Percentiles rank a stretch among this genome's conserved stretches.
phyloP scores from a whole-genome alignment of 2,329 filamentous ascomycete genomes.

The Talaromyces pinophilus region DNA sequence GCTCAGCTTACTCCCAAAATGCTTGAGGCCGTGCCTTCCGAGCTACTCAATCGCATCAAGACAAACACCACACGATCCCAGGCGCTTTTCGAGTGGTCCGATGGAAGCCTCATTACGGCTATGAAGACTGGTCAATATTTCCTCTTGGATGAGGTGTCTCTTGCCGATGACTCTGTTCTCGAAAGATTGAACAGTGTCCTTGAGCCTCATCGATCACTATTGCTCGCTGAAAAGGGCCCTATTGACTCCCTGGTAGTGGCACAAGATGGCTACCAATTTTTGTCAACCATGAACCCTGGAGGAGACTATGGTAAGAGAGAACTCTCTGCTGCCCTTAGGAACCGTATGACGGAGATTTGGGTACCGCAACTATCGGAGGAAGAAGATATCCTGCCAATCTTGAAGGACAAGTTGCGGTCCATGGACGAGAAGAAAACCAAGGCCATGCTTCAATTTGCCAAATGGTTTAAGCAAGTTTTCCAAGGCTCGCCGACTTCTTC shows the following conservation, averaged over 20 bases:
- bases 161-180: slow-evolving; percentile 95
- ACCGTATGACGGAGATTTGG: slow-evolving; percentile 99
- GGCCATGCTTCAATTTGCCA: slow-evolving; percentile 79
- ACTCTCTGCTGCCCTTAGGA: slow-evolving; percentile 88
- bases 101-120: slow-evolving; percentile 88
- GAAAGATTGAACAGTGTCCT: slow-evolving; percentile 96
- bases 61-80: slow-evolving; percentile 65
- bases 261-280: slow-evolving; percentile 81
- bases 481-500: slow-evolving; percentile 73
- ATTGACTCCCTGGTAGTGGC: slow-evolving; percentile 78
- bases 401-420: slow-evolving; percentile 69
- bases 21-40: slow-evolving; percentile 50
- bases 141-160: slow-evolving; percentile 93
- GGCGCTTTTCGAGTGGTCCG: slow-evolving; percentile 92
- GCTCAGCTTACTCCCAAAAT: slow-evolving; percentile 53
- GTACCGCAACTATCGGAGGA: slow-evolving; percentile 82
- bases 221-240: slow-evolving; percentile 91
- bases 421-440: slow-evolving; percentile 56
- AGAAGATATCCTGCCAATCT: slow-evolving; percentile 85
- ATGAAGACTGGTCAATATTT: slow-evolving; percentile 92
- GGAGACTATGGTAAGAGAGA: slow-evolving; percentile 99
- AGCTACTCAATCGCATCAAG: slow-evolving; percentile 48
- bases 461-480: slow-evolving; percentile 85
- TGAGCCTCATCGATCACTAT: slow-evolving; percentile 79
- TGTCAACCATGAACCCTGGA: slow-evolving; percentile 98